Evolutionary conservation across 176 grass and related monocot genomes (phyloP).

Genomic region (Ampelocalamus luodianensis): DNA sequence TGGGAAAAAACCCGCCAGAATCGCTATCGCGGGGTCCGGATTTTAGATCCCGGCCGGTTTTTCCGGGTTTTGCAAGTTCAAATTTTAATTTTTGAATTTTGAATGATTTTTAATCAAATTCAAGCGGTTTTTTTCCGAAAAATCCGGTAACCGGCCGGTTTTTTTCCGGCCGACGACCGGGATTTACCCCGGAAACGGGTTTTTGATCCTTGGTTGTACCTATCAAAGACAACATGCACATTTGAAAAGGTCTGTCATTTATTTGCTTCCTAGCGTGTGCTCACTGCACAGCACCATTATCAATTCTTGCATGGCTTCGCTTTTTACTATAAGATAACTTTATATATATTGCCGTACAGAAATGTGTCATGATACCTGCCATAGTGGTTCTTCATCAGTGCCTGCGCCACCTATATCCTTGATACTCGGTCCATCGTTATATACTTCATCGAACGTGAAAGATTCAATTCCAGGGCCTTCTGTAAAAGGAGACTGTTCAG

Average conservation of each 20-base stretch:
- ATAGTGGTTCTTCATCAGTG: constrained; percentile 56
- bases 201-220: no score
- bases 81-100: no score
- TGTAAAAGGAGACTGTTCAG: constrained; percentile 47
- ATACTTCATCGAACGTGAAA: constrained; percentile 65
- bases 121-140: no score
- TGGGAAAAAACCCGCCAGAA: no score
- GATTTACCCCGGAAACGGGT: no score
- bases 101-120: no score
- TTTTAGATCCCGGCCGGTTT: no score
- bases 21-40: no score
- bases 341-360: constrained; percentile 19
- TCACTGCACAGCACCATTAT: not conserved
- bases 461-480: constrained; percentile 62
- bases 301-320: not conserved
- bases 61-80: no score
- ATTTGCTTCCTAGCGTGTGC: not conserved
- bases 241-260: not conserved
- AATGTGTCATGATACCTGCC: constrained; percentile 62
- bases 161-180: no score
- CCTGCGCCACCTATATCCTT: constrained; percentile 46
- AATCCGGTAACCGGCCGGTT: no score
- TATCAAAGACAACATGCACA: constrained; percentile 8
- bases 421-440: constrained; percentile 51
- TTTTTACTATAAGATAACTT: not conserved